phyloP scores from a whole-genome alignment of 768 basidiomycete species.

The Naganishia onofrii region DNA sequence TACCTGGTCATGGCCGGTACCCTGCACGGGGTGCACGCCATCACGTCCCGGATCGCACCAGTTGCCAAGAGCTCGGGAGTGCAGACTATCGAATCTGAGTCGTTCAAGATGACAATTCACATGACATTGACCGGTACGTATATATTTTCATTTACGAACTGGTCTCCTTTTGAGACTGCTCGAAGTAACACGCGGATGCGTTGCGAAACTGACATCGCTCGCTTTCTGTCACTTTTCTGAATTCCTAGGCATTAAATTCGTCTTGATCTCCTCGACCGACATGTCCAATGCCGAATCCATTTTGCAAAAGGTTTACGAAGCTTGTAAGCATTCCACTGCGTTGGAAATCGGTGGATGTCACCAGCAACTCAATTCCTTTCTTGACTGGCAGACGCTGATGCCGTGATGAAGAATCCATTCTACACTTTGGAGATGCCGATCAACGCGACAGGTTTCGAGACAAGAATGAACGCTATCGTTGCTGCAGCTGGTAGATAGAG shows the following conservation, averaged over 20 bases:
- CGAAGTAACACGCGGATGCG: too few species aligned
- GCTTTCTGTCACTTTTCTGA: background rate
- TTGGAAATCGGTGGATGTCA: too few species aligned
- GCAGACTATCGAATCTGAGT: constrained; percentile 85
- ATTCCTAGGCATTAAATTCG: constrained; percentile 83
- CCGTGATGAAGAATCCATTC: constrained; percentile 98
- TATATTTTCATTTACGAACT: background rate
- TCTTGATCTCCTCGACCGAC: constrained; percentile 76
- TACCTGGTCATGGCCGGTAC: constrained; percentile 94
- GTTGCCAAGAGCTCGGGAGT: constrained; percentile 47
- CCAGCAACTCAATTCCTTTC: background rate
- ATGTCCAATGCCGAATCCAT: constrained; percentile 64
- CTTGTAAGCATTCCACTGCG: constrained; percentile 58
- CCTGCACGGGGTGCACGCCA: constrained; percentile 96
- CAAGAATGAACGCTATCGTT: constrained; percentile 48
- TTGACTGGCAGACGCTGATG: constrained; percentile 65
- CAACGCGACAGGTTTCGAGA: constrained; percentile 82
- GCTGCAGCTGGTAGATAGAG: background rate
- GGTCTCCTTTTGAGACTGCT: too few species aligned
- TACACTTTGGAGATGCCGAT: constrained; percentile 99
- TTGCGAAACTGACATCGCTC: constrained; percentile 2
- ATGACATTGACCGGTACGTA: constrained; percentile 80
- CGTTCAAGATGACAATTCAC: constrained; percentile 88
- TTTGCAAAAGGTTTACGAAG: constrained; percentile 84
- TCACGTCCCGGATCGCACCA: constrained; percentile 86